These are phyloP conservation scores for Monilinia aucupariae DNA, from an alignment of 2,329 filamentous ascomycete species.

Conservation along the genomic window DNA sequence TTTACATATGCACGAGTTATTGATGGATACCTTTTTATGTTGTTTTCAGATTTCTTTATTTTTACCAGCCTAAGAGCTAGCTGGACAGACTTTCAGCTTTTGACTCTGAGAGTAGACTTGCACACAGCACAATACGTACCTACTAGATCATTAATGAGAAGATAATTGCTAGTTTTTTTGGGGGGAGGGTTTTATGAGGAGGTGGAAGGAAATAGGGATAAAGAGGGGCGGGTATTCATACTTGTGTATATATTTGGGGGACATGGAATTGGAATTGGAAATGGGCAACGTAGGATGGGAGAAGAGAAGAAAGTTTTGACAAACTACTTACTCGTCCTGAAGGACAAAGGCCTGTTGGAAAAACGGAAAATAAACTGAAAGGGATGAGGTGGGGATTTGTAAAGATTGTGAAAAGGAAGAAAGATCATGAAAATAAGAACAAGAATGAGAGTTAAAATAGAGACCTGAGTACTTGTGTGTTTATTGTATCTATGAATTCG, in stretches of 20 bases:
- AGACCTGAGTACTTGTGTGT: not conserved
- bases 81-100: not conserved
- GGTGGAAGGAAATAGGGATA: not conserved
- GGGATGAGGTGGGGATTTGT: not conserved
- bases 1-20: slow-evolving; percentile 1
- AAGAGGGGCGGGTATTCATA: not conserved
- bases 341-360: not conserved
- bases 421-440: slow-evolving; percentile 1
- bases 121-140: not conserved
- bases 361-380: not conserved
- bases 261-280: not conserved
- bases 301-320: not conserved
- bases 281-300: not conserved
- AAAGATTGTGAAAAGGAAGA: not conserved
- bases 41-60: not conserved
- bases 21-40: slow-evolving; percentile 10
- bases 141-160: slow-evolving; percentile 5
- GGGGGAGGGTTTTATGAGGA: not conserved
- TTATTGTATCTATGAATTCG: too few species aligned
- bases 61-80: slow-evolving; percentile 2
- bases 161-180: slow-evolving; percentile 10
- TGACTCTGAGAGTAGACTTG: not conserved
- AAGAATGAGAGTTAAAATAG: not conserved
- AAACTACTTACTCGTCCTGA: not conserved
- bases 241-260: slow-evolving; percentile 10